Percentiles rank a stretch among this genome's conserved stretches.
Conservation (phyloP, 2,329 filamentous ascomycete species). For the Arthrobotrys entomopaga region DNA sequence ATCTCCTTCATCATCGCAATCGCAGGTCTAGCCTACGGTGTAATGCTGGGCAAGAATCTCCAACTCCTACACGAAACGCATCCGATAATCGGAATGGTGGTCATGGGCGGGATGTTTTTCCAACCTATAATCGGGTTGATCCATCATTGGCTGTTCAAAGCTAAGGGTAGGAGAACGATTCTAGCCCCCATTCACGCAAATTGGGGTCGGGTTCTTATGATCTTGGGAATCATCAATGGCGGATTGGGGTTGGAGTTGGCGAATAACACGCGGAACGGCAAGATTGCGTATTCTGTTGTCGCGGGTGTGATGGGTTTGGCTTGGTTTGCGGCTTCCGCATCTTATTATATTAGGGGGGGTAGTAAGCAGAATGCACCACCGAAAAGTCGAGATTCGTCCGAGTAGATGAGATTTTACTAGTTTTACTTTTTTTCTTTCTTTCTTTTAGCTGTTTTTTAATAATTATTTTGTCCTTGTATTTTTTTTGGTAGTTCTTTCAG, state of each 20-base stretch:
- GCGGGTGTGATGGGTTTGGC: constrained; percentile 64
- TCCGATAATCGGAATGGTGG: constrained; percentile 68
- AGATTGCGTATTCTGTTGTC: constrained; percentile 70
- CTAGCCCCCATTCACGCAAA: constrained; percentile 71
- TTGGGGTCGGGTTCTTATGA: constrained; percentile 71
- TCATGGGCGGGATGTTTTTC: constrained; percentile 68
- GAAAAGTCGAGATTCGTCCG: constrained; percentile 11
- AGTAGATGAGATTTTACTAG: constrained; percentile 9
- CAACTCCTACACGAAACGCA: constrained; percentile 67
- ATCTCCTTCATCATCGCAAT: constrained; percentile 70
- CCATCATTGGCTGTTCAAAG: constrained; percentile 69
- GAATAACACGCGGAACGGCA: constrained; percentile 62
- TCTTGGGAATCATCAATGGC: constrained; percentile 73
- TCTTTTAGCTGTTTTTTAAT: constrained; percentile 7
- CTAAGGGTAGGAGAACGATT: constrained; percentile 65
- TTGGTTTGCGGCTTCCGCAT: constrained; percentile 24
- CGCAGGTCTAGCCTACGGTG: constrained; percentile 70
- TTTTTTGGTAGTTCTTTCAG: neutral
- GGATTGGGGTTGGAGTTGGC: constrained; percentile 70
- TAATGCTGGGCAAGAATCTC: constrained; percentile 59
- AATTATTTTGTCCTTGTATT: neutral
- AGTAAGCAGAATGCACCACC: neutral
- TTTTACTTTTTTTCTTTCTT: neutral
- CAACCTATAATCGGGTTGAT: constrained; percentile 70
- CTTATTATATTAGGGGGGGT: constrained; percentile 39